A percentile compares a stretch with the other conserved stretches of the same genome.
Evolutionary conservation across 2,329 filamentous ascomycete genomes (phyloP).

Genomic region (Ophiostoma quercus): DNA sequence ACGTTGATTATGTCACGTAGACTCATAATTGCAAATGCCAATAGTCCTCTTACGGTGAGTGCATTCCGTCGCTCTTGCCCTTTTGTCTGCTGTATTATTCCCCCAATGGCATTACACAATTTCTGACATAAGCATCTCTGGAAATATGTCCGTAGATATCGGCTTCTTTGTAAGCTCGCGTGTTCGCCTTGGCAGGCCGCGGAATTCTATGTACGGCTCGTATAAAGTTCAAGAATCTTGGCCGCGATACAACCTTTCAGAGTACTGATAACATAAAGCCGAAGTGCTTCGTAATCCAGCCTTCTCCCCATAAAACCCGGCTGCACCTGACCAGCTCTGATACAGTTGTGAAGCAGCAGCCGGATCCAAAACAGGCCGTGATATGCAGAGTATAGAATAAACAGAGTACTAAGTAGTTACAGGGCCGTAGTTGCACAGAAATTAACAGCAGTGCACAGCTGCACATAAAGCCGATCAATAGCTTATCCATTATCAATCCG

Average conservation of each 20-base stretch:
- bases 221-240: neutral
- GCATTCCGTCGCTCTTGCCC: neutral
- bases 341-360: neutral
- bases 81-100: neutral
- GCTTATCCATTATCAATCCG: neutral
- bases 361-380: neutral
- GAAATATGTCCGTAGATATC: neutral
- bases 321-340: constrained; percentile 2
- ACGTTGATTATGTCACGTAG: neutral
- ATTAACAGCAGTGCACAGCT: neutral
- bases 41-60: neutral
- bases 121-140: neutral
- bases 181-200: neutral
- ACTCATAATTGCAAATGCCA: neutral
- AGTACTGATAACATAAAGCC: no score
- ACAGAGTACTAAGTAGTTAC: no score
- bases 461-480: constrained; percentile 7
- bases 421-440: no score
- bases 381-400: neutral
- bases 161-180: neutral
- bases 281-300: neutral
- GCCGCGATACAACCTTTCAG: no score
- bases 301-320: neutral
- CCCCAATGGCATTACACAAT: neutral
- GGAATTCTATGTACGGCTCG: neutral